A percentile compares a stretch with the other conserved stretches of the same genome.
These are phyloP conservation scores for Skeletonema menzelii DNA, from an alignment of 108 stramenopile genomes.

Conservation along the genomic window DNA sequence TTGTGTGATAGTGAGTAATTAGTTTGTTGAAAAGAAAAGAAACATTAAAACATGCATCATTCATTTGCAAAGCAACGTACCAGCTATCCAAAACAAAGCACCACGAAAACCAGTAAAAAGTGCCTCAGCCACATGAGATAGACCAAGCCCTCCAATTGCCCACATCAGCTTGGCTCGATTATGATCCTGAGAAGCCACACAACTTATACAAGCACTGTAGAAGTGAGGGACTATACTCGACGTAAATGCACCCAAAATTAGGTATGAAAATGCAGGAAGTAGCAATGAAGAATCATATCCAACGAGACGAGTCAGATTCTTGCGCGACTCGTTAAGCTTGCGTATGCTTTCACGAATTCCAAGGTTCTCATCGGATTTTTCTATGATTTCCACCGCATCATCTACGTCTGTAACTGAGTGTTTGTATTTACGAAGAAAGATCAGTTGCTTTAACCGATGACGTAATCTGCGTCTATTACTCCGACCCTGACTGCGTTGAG, in stretches of 20 bases:
- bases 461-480: slow-evolving; percentile 24
- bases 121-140: slow-evolving; percentile 62
- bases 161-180: slow-evolving; percentile 46
- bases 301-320: slow-evolving; percentile 69
- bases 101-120: slow-evolving; percentile 83
- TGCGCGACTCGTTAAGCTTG: slow-evolving; percentile 71
- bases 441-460: slow-evolving; percentile 16
- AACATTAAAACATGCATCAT: not conserved
- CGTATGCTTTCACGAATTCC: slow-evolving; percentile 31
- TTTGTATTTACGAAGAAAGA: not conserved
- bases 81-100: slow-evolving; percentile 87
- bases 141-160: slow-evolving; percentile 64
- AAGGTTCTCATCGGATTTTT: slow-evolving; percentile 11
- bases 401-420: not conserved
- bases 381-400: not conserved
- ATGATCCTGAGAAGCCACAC: slow-evolving; percentile 59
- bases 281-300: slow-evolving; percentile 73
- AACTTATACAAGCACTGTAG: slow-evolving; percentile 70
- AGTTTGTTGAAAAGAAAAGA: not conserved
- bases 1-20: slow-evolving; percentile 3
- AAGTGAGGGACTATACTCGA: slow-evolving; percentile 75
- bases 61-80: slow-evolving; percentile 34
- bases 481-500: not conserved
- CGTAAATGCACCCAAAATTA: slow-evolving; percentile 76
- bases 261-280: slow-evolving; percentile 69